Evolutionary conservation across 2,329 filamentous ascomycete genomes (phyloP).

Genomic region (Aureobasidium sp.): DNA sequence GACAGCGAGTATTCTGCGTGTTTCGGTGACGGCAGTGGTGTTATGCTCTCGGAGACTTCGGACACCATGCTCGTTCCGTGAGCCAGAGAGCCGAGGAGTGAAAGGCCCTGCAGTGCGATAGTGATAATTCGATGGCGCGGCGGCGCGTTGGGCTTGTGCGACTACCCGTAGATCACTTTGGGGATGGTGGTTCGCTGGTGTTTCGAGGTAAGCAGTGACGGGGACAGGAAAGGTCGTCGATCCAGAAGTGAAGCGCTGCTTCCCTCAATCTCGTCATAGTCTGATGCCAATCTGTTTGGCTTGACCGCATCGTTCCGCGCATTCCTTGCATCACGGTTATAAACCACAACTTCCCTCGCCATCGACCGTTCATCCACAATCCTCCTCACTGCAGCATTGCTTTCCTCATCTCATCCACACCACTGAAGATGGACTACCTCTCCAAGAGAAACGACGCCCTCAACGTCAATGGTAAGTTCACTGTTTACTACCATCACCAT

Average conservation of each 20-base stretch:
- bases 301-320: not conserved
- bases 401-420: slow-evolving; percentile 3
- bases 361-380: not conserved
- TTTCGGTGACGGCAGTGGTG: not conserved
- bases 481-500: not conserved
- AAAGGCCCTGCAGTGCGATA: not conserved
- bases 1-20: too few relatives aligned
- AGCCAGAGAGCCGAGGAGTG: not conserved
- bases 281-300: not conserved
- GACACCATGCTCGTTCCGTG: not conserved
- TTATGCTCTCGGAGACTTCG: not conserved
- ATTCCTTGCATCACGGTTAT: not conserved
- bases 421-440: slow-evolving; percentile 11
- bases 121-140: not conserved
- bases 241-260: not conserved
- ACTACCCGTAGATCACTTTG: not conserved
- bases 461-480: slow-evolving; percentile 31
- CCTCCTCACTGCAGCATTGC: not conserved
- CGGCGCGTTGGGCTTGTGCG: not conserved
- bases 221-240: not conserved
- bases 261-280: not conserved
- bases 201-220: not conserved
- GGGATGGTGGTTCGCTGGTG: not conserved
- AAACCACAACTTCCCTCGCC: not conserved
- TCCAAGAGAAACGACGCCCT: slow-evolving; percentile 37